phyloP scores from a whole-genome alignment of 345 rosid species.

The Eucalyptus guilfoylei region DNA sequence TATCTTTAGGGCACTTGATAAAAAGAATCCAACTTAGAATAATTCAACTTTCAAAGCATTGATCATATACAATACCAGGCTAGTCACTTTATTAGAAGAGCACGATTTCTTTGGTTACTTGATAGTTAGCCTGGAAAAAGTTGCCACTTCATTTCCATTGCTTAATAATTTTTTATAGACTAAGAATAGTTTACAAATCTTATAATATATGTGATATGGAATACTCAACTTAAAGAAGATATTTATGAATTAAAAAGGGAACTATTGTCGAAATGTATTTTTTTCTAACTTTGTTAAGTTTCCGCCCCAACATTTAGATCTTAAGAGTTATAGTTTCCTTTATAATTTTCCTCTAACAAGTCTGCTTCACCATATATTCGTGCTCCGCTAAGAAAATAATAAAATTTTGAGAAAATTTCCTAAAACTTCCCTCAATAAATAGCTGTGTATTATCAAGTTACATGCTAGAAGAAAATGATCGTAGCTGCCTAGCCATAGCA shows the following conservation, averaged over 20 bases:
- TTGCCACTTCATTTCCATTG: not conserved
- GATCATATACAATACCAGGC: rapidly evolving
- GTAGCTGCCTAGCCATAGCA: not conserved
- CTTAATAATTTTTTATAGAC: not conserved
- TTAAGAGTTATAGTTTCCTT: not conserved
- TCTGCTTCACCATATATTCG: not conserved
- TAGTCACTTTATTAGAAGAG: not conserved
- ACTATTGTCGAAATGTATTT: not conserved
- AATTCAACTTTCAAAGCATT: not conserved
- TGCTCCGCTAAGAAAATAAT: not conserved
- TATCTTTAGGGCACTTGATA: not conserved
- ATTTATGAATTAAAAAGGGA: not conserved
- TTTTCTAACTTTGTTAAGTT: not conserved
- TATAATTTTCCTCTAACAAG: not conserved
- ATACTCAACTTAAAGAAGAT: not conserved
- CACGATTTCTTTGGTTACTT: not conserved
- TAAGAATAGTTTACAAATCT: not conserved
- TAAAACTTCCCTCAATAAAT: not conserved
- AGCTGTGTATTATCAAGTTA: not conserved
- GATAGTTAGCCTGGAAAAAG: not conserved
- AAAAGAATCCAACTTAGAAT: not conserved
- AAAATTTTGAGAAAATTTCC: not conserved
- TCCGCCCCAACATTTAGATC: not conserved
- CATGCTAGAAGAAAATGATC: not conserved
- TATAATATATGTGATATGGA: not conserved